phyloP scores from a whole-genome alignment of 768 basidiomycete genomes.

The Collybiopsis confluens region DNA sequence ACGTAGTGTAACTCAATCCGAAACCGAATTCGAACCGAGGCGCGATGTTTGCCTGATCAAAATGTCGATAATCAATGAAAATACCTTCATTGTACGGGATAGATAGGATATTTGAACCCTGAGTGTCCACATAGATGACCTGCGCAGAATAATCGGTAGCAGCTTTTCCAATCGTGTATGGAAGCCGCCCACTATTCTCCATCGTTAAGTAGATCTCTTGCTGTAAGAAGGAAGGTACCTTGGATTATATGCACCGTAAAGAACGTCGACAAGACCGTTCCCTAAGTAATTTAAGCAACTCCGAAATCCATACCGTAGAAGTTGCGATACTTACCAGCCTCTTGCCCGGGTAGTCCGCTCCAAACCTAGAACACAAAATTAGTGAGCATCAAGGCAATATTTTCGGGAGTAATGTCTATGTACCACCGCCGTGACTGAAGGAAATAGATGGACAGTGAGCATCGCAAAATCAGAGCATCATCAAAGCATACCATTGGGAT shows the following conservation, averaged over 20 bases:
- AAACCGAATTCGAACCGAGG: conserved; percentile 40
- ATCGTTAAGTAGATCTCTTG: neutral
- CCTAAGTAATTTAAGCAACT: conserved; percentile 30
- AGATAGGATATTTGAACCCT: conserved; percentile 33
- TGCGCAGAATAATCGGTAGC: conserved; percentile 54
- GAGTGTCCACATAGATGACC: conserved; percentile 24
- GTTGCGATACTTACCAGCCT: conserved; percentile 46
- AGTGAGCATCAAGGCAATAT: neutral
- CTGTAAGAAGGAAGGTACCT: conserved; percentile 27
- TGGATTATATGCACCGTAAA: conserved; percentile 60
- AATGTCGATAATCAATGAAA: conserved; percentile 43
- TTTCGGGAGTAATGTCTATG: neutral
- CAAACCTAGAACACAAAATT: conserved; percentile 29
- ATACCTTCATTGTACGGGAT: conserved; percentile 58
- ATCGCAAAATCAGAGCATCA: neutral
- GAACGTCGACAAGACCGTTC: conserved; percentile 51
- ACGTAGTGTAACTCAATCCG: conserved; percentile 47
- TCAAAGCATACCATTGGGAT: conserved; percentile 39
- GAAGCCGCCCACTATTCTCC: conserved; percentile 35
- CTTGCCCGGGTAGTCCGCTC: conserved; percentile 58
- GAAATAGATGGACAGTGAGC: neutral
- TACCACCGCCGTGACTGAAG: conserved; percentile 13
- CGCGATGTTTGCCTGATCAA: conserved; percentile 22
- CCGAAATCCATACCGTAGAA: neutral
- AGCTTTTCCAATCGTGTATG: conserved; percentile 52